phyloP scores from a whole-genome alignment of 306 rosid genomes.

The Vicia villosa region DNA sequence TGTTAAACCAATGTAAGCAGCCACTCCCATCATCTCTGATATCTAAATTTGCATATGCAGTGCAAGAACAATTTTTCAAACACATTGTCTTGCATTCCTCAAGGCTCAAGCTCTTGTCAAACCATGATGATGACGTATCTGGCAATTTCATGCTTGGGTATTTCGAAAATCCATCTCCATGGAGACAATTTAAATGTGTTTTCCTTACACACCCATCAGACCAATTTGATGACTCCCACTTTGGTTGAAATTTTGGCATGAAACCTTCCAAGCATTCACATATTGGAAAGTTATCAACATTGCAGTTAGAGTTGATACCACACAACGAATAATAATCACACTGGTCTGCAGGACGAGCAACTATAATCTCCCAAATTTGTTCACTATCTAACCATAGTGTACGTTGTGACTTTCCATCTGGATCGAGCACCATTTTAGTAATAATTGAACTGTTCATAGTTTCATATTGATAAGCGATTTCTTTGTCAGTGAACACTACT shows the following conservation, averaged over 20 bases:
- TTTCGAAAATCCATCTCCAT: constrained; percentile 4
- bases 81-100: constrained; percentile 37
- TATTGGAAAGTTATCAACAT: not conserved
- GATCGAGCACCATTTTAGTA: not conserved
- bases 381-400: constrained; percentile 20
- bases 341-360: not conserved
- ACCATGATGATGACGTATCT: constrained; percentile 31
- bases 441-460: not conserved
- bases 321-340: constrained; percentile 39
- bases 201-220: constrained; percentile 32
- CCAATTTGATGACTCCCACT: constrained; percentile 23
- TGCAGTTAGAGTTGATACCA: constrained; percentile 24
- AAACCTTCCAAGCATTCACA: constrained; percentile 34
- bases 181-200: not conserved
- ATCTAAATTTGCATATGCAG: constrained; percentile 29
- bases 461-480: constrained; percentile 7
- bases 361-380: constrained; percentile 20
- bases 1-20: constrained; percentile 41
- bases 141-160: constrained; percentile 16
- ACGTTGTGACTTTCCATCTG: not conserved
- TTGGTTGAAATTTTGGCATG: constrained; percentile 16
- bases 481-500: constrained; percentile 22
- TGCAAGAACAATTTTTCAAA: constrained; percentile 37
- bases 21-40: constrained; percentile 36
- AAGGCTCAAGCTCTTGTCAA: constrained; percentile 22